Conservation (phyloP, 169 alveolate species). For the Plasmodium relictum region DNA sequence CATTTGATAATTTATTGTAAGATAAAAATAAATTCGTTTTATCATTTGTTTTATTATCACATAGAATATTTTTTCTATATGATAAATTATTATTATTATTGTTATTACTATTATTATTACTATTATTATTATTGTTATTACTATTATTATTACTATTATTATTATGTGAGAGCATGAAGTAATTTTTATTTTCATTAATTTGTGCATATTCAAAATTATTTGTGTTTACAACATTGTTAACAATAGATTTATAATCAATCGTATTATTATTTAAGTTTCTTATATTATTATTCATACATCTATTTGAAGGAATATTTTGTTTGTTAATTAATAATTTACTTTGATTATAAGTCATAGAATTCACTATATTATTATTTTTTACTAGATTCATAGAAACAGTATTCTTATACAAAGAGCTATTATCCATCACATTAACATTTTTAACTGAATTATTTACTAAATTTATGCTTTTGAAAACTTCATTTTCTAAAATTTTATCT, state of each 20-base stretch:
- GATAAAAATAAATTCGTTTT: neutral
- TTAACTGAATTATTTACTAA: neutral
- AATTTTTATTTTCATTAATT: constrained; percentile 8
- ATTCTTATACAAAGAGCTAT: neutral
- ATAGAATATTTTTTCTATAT: neutral
- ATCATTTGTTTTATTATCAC: neutral
- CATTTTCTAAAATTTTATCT: neutral
- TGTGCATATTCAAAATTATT: neutral
- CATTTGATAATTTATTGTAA: neutral
- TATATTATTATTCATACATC: constrained; percentile 15
- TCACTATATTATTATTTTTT: constrained; percentile 14
- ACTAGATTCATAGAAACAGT: neutral
- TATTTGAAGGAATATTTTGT: constrained; percentile 13
- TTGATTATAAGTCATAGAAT: constrained; percentile 18
- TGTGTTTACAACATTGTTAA: neutral
- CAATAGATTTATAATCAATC: neutral
- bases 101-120: too few relatives aligned
- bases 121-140: too few relatives aligned
- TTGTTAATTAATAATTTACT: constrained; percentile 36
- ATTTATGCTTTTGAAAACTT: neutral
- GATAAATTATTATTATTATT: constrained; percentile 3
- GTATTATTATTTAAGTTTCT: constrained; percentile 2
- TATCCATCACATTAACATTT: constrained; percentile 2
- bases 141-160: too few relatives aligned
- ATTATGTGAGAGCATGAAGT: neutral